Evolutionary conservation across 805 yeast genomes (phyloP), one percentile per base, ranked within the genome.

Genomic region (Spathaspora hagerdaliae): DNA sequence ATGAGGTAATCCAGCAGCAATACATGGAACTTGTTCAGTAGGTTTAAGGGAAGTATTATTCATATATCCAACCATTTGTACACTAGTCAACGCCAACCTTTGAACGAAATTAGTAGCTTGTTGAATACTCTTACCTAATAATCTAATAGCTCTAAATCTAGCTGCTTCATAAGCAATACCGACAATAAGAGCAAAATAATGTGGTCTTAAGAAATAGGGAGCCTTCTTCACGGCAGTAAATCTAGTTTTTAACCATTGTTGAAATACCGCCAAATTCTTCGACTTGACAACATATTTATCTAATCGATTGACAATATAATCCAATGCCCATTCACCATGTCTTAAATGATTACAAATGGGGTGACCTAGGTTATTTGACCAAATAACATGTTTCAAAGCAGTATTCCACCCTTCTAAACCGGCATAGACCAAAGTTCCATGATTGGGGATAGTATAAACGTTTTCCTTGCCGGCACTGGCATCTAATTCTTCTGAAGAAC

Each of bases 1-100:
- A 65, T 90, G 97, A 1, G 99, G 99, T 49, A 92, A 74, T 1
- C 98, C 99, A 1, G 99, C 99, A 12, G 98, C 96, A 79, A 92
- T 73, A 36, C 87, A 79, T 2, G 96, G 86, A 12, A 82, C 77
- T 37, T 73, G 67, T 9, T 73, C 67, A 36, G 67, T 69, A 1
- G 98, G 95, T 27, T 74, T 66, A 44, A 94, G 72, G 0, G 97
- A 87, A 0, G 97, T 87, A 24, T 81, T 79, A 39, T 80, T 75
- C 77, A 85, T 78, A 26, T 52, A 56, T 0, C 96, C 96, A 31
- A 84, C 78, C 96, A 92, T 85, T 66, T 92, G 97, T 39, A 90
- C 74, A 1, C 96, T 87, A 2, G 88, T 81, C 61, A 92, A 63
- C 0, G 95, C 86, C 53, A 92, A 74, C 49, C 83, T 75, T 60